Evolutionary conservation across 768 basidiomycete genomes (phyloP).

Genomic region (Mycena leptocephala): DNA sequence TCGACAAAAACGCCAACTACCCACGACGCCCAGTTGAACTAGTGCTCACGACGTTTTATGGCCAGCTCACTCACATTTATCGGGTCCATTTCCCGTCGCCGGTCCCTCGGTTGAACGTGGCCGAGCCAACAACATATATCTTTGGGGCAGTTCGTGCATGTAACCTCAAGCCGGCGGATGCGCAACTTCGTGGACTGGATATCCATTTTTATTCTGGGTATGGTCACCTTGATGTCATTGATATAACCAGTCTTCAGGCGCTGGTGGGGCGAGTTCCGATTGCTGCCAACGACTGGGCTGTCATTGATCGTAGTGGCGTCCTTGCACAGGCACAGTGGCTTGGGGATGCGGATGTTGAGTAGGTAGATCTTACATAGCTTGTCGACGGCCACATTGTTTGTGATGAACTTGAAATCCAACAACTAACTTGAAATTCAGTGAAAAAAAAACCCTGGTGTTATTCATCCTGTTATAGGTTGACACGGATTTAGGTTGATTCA

Average conservation of each 20-base stretch:
- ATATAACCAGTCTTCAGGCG: slow-evolving; percentile 42
- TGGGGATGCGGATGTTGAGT: not conserved
- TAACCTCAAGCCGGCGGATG: slow-evolving; percentile 28
- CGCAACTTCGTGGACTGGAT: slow-evolving; percentile 26
- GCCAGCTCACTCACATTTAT: slow-evolving; percentile 49
- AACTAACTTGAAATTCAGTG: no score
- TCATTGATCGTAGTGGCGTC: slow-evolving; percentile 43
- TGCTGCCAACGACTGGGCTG: slow-evolving; percentile 33
- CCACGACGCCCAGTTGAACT: not conserved
- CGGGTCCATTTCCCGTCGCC: slow-evolving; percentile 33
- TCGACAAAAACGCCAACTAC: slow-evolving; percentile 45
- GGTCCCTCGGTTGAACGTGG: not conserved
- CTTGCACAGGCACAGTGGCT: slow-evolving; percentile 32
- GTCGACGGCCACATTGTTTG: no score
- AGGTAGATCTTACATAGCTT: no score
- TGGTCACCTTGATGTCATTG: slow-evolving; percentile 39
- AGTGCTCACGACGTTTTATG: slow-evolving; percentile 45
- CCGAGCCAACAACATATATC: slow-evolving; percentile 33
- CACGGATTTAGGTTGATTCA: not conserved
- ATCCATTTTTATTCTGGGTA: slow-evolving; percentile 38
- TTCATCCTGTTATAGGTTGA: slow-evolving; percentile 12
- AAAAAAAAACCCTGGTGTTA: no score
- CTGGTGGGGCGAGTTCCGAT: slow-evolving; percentile 39
- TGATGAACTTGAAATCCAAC: no score
- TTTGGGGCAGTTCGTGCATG: slow-evolving; percentile 43